These are phyloP conservation scores for Cyclotella choctawhatcheeana DNA, from an alignment of 108 stramenopile species.

Conservation along the genomic window DNA sequence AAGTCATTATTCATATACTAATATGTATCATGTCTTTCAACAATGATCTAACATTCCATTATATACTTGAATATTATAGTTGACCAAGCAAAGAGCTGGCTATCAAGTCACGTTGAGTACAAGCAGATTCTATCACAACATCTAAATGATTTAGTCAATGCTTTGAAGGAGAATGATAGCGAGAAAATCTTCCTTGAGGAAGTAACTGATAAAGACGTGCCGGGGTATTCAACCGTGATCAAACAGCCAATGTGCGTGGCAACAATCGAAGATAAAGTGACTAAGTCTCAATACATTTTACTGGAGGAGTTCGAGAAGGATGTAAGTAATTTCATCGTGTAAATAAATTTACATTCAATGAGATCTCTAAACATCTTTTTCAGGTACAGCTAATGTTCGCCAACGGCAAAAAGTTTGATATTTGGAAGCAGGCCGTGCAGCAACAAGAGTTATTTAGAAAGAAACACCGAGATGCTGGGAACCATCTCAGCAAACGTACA, in stretches of 20 bases:
- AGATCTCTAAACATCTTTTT: background rate
- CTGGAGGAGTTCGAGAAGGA: background rate
- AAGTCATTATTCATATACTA: background rate
- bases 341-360: background rate
- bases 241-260: background rate
- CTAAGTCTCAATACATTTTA: background rate
- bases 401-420: constrained; percentile 7
- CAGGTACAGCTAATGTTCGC: background rate
- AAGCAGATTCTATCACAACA: background rate
- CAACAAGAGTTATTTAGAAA: background rate
- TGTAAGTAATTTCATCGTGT: background rate
- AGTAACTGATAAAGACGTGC: background rate
- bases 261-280: background rate
- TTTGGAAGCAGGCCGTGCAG: background rate
- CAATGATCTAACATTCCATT: background rate
- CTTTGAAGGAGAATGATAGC: background rate
- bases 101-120: background rate
- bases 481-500: background rate
- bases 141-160: background rate
- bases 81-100: background rate
- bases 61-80: background rate
- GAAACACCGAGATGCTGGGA: background rate
- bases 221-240: background rate
- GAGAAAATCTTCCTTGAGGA: background rate
- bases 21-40: background rate